Conservation (phyloP, 2,329 filamentous ascomycete genomes). For the Aspergillus quadrilineatus region DNA sequence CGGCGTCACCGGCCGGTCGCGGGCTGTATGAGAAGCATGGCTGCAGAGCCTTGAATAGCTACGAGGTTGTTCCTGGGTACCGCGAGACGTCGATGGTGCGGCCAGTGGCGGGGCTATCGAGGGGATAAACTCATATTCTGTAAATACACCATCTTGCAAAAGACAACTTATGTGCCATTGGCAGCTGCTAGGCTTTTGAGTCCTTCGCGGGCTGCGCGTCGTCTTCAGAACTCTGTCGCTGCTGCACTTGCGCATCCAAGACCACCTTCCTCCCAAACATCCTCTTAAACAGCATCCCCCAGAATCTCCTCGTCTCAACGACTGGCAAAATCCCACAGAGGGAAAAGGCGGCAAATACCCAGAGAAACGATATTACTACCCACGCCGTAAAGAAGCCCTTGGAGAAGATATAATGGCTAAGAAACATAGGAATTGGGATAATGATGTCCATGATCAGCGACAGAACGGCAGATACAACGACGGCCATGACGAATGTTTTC, state of each 20-base stretch:
- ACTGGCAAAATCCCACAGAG: background rate
- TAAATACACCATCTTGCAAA: background rate
- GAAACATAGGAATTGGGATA: background rate
- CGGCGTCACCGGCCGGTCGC: constrained; percentile 9
- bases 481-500: background rate
- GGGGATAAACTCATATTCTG: background rate
- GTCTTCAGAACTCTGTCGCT: background rate
- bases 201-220: background rate
- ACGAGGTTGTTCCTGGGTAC: constrained; percentile 14
- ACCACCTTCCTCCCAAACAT: background rate
- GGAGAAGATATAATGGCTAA: background rate
- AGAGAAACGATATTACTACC: background rate
- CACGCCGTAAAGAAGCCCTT: background rate
- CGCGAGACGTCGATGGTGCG: constrained; percentile 14
- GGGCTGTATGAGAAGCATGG: constrained; percentile 15
- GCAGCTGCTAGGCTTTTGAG: background rate
- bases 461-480: background rate
- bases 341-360: background rate
- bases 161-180: background rate
- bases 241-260: no score
- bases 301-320: background rate
- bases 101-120: background rate
- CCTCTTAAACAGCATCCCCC: background rate
- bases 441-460: background rate
- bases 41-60: constrained; percentile 1